Evolutionary conservation across 768 basidiomycete species (phyloP).

Genomic region (Dictyophora rubrovolvata): DNA sequence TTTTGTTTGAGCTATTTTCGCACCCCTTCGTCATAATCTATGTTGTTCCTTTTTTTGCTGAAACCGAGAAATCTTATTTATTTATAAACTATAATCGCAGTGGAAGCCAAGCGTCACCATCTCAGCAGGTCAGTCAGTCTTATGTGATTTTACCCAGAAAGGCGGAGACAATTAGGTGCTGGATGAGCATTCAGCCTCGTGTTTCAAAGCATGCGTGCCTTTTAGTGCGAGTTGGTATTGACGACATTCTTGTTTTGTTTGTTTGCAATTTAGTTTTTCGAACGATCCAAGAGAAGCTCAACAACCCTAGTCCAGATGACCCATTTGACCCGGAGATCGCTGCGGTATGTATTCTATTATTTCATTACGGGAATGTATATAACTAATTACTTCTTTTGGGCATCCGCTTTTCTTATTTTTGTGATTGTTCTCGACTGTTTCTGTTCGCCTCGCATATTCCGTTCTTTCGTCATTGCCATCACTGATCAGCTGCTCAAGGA

Average conservation of each 20-base stretch:
- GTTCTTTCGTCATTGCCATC: background rate
- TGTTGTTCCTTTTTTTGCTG: background rate
- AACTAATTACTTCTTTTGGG: background rate
- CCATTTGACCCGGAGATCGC: conserved; percentile 85
- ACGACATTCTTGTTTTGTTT: conserved; percentile 8
- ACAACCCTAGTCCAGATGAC: conserved; percentile 81
- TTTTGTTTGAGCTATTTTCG: background rate
- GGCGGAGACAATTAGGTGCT: background rate
- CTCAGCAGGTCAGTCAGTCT: conserved; percentile 42
- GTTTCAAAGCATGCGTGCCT: conserved; percentile 1
- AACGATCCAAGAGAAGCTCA: conserved; percentile 74
- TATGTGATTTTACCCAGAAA: background rate
- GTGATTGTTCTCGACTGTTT: background rate
- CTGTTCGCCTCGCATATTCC: background rate
- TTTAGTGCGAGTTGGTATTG: conserved; percentile 4
- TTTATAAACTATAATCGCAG: conserved; percentile 26
- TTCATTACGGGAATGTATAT: background rate
- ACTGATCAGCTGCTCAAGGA: conserved; percentile 61
- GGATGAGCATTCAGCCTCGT: conserved; percentile 3
- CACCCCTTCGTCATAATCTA: background rate
- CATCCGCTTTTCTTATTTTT: background rate
- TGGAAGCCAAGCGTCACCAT: conserved; percentile 80
- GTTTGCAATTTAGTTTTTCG: conserved; percentile 43
- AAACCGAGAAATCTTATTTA: background rate
- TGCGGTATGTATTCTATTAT: conserved; percentile 38